Base-by-base conservation (phyloP, 2,329 filamentous ascomycete genomes). In the Aureobasidium sp. region DNA sequence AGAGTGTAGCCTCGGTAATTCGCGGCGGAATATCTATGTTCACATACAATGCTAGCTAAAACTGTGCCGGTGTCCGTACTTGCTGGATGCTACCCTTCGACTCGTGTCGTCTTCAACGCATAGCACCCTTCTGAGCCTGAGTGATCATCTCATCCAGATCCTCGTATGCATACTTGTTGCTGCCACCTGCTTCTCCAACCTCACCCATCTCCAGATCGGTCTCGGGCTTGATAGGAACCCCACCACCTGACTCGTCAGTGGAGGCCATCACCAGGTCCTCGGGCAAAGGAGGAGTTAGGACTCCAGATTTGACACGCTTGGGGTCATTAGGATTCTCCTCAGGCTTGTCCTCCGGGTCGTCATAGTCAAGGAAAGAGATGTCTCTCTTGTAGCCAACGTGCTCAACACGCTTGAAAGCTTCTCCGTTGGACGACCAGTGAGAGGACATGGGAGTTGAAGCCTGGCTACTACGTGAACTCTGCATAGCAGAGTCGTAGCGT, bases 121-220 rank as follows among this genome's bases (percentile, higher is more conserved):
- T 57, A 42, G 57, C 57, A 2, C 42, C 16, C 32, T 41, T 59
- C 34, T 42, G 44, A 34, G 57, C 57, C 44, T 50, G 34, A 15
- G 10, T 25, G 36, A 59, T 59, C 44, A 59, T 50, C 57, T 59
- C 37, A 13, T 59, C 57, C 25, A 59, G 29, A 13, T 50, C 57
- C 16, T 50, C 45, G 45, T 59, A 50, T 7, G 29, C 44, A 49
- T 49, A 34, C 45, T 50, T 50, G 21, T 34, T 50, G 36, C 30
- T 10, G 9, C 8, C 25, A 41, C 45, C 15, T 15, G n/a, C n/a
- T 16, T 50, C 45, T 25, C 21, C 13, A 3, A 59, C 27, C 45
- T 50, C 57, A 27, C 57, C 57, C 34, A 59, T 59, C 27, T 49
- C 57, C 36, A 59, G 16, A 25, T 59, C 57, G 5, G 25, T 34